Conservation (phyloP, 768 basidiomycete genomes). For the Mycena albidolilacea region DNA sequence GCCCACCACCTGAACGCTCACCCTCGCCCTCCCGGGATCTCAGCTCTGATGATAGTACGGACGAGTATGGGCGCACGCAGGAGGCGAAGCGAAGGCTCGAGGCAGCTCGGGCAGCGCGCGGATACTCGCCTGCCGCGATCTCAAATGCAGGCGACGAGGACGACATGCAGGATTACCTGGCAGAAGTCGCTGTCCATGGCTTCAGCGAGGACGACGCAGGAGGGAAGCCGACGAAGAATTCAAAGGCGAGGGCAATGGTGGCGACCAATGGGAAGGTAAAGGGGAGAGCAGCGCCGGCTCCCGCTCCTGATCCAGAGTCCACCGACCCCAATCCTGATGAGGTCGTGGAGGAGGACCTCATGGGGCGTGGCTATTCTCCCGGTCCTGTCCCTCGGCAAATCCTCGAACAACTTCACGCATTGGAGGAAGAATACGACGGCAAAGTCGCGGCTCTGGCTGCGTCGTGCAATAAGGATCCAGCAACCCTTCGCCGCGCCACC, state of each 20-base stretch:
- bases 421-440: not conserved
- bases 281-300: not conserved
- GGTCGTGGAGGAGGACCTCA: not conserved
- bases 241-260: not conserved
- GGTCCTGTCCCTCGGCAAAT: constrained; percentile 4
- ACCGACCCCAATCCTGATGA: not conserved
- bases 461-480: not conserved
- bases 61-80: constrained; percentile 4
- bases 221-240: not conserved
- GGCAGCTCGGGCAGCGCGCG: not conserved
- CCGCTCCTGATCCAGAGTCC: not conserved
- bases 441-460: constrained; percentile 1
- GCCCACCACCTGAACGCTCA: not conserved
- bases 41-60: constrained; percentile 6
- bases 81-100: constrained; percentile 3
- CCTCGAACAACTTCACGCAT: not conserved
- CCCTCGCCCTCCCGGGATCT: constrained; percentile 2
- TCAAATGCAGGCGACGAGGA: not conserved
- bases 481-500: not conserved
- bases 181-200: not conserved
- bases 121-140: not conserved
- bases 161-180: not conserved
- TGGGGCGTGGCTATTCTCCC: not conserved
- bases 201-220: not conserved
- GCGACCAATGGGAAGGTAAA: constrained; percentile 3